Base-by-base conservation (phyloP, 2,329 filamentous ascomycete genomes). In the Ophiostoma angusticollis region DNA sequence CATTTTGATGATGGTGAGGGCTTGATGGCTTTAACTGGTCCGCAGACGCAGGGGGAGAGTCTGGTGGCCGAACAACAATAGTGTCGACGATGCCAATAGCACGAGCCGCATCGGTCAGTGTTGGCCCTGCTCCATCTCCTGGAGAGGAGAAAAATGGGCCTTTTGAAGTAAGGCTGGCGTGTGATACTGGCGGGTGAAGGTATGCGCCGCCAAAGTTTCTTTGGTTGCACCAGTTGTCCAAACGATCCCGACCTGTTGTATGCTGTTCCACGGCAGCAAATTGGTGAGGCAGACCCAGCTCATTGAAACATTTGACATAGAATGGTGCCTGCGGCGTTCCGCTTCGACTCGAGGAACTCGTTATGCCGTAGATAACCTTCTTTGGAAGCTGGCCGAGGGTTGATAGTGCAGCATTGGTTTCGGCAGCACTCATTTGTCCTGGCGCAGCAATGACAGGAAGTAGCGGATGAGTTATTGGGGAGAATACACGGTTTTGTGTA, bases 391-490 rank as follows among this genome's bases (percentile, higher is more conserved):
- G 82, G 3, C 84, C 84, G 57, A 93, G 78, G 42, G 82, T 76
- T 39, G 84, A 76, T 22, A 91, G 61, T 4, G 82, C 80, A 33
- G 74, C 72, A 52, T 93, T 91, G 57, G 91, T 91, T 59, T 91
- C 82, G 13, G 84, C 80, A 1, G 83, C 82, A 48, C 81, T 87
- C 62, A 93, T 67, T 58, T 93, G 85, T 8, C 85, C 85, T 0
- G 85, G 84, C 0, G 84, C 84, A 18, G 84, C 84, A 42, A 91
- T 84, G 52, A 86, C 78, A 8, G 85, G 84, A 4, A 93, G 66
- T 9, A 91, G 64, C 2, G 84, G 84, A 52, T 93, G 84, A 0
- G 85, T 93, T 53, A 93, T 87, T 19, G 84, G 84, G 0, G 84
- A 87, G 56, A 93, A 89, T 45, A 89, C 80, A 40, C 80, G 84